phyloP scores from a whole-genome alignment of 2,329 filamentous ascomycete species.

The Pseudogymnoascus verrucosus region DNA sequence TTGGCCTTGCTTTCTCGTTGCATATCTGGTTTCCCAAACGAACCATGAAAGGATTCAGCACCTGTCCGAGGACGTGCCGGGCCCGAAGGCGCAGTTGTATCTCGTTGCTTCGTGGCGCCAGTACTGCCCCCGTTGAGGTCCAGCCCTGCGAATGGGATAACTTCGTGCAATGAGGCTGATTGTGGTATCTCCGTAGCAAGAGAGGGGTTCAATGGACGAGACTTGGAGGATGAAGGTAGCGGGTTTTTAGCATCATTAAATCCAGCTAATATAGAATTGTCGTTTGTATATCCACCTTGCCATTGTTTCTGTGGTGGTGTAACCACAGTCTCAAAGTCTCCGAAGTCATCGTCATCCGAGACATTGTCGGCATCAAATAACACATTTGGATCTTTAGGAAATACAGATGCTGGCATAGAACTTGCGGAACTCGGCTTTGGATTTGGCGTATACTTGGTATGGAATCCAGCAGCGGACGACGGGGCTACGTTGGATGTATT shows the following conservation, averaged over 20 bases:
- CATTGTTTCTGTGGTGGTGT: slow-evolving; percentile 15
- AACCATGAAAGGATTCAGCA: background rate
- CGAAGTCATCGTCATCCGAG: slow-evolving; percentile 52
- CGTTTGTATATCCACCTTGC: background rate
- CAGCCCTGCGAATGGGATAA: slow-evolving; percentile 45
- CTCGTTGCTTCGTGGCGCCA: slow-evolving; percentile 26
- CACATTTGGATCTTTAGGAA: slow-evolving; percentile 16
- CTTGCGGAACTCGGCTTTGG: background rate
- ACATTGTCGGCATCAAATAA: slow-evolving; percentile 31
- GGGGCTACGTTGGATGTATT: slow-evolving; percentile 1
- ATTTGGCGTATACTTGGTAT: background rate
- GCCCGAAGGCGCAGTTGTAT: slow-evolving; percentile 22
- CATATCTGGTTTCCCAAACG: background rate
- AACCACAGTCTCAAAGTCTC: slow-evolving; percentile 56
- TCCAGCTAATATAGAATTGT: background rate
- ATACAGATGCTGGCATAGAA: background rate
- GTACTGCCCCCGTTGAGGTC: slow-evolving; percentile 35
- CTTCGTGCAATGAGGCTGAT: slow-evolving; percentile 45
- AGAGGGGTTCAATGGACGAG: background rate
- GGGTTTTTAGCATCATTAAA: background rate
- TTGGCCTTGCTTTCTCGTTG: slow-evolving; percentile 15
- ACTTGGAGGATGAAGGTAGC: background rate
- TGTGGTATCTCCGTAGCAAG: slow-evolving; percentile 28
- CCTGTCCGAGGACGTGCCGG: slow-evolving; percentile 12
- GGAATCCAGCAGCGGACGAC: background rate